Base-by-base conservation (phyloP, 352 stramenopile genomes). In the Thalassiosira mediterranea region DNA sequence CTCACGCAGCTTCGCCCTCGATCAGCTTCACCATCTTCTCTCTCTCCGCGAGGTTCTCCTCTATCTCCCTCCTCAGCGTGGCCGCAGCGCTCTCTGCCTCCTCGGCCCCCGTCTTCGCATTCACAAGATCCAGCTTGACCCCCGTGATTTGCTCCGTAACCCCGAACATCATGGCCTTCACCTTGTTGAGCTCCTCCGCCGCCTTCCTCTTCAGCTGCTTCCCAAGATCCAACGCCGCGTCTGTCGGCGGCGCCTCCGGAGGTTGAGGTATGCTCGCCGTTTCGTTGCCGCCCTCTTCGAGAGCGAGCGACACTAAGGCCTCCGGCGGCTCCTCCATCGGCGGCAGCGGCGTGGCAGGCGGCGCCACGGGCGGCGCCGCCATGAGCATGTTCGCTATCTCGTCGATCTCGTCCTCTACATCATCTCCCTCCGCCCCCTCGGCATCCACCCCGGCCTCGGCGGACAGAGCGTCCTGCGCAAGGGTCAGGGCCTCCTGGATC, bases 161-260 rank as follows among this genome's bases (percentile, higher is more conserved):
- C 0, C 69, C 69, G 49, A 72, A 78, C 47, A 78, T n/a, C 25
- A 71, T 31, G 4, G 51, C 57, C 37, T 66, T 72, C 29, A 78
- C 19, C 31, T 52, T 42, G 28, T 72, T 46, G 15, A 66, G 46
- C 62, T 78, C 69, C 7, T 78, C 60, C 3, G 56, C 23, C 8
- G 62, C 59, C 38, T 56, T 42, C 25, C 67, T 72, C 51, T 78
- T 59, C 11, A 78, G 40, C 13, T n/a, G 56, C 46, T 72, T 61
- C 15, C 59, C 60, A 48, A 78, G 63, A 10, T 51, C 53, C n/a
- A 66, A 5, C 7, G 59, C 17, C 1, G 58, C 44, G 1, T 21
- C 3, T 28, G 48, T 26, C 15, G 59, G 40, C 10, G 69, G 37
- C 15, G 25, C n/a, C 37, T 29, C 13, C 15, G 68, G 68, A 10